These are phyloP conservation scores for Ordospora colligata DNA, from an alignment of 371 early-diverging fungal genomes.

Conservation along the genomic window DNA sequence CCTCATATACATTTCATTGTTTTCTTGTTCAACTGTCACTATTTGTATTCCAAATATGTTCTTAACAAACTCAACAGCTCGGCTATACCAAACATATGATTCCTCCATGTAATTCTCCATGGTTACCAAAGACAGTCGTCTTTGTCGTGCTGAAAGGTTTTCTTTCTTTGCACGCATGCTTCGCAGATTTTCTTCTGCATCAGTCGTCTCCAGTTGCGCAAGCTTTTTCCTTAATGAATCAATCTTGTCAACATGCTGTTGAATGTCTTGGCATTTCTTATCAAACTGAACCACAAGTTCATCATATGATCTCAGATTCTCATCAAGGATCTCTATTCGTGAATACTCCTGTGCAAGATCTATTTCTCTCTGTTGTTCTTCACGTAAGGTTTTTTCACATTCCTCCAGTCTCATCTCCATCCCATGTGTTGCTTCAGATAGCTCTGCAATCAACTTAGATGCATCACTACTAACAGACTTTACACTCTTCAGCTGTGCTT, in stretches of 20 bases:
- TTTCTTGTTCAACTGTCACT: not conserved
- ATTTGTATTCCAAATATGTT: constrained; percentile 38
- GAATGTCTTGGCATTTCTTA: constrained; percentile 2
- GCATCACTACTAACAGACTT: constrained; percentile 38
- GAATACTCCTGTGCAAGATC: constrained; percentile 4
- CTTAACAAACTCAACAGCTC: constrained; percentile 17
- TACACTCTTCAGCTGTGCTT: constrained; percentile 40
- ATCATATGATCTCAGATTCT: constrained; percentile 14
- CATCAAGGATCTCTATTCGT: constrained; percentile 3
- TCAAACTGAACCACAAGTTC: constrained; percentile 24
- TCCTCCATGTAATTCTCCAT: constrained; percentile 51
- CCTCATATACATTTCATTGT: constrained; percentile 4
- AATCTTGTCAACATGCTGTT: not conserved
- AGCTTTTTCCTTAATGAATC: not conserved
- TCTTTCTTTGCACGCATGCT: constrained; percentile 12
- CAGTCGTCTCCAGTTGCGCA: not conserved
- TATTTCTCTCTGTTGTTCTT: not conserved
- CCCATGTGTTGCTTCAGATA: constrained; percentile 18
- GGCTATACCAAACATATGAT: constrained; percentile 43
- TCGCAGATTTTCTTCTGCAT: constrained; percentile 19
- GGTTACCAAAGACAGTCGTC: constrained; percentile 39
- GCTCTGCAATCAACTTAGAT: constrained; percentile 32
- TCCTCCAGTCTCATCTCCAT: not conserved
- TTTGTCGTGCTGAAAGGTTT: constrained; percentile 22
- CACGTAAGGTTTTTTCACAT: not conserved